Percentiles rank a stretch among this genome's conserved stretches.
phyloP scores from a whole-genome alignment of 371 early-diverging fungal species.

The Mortierella sp. region DNA sequence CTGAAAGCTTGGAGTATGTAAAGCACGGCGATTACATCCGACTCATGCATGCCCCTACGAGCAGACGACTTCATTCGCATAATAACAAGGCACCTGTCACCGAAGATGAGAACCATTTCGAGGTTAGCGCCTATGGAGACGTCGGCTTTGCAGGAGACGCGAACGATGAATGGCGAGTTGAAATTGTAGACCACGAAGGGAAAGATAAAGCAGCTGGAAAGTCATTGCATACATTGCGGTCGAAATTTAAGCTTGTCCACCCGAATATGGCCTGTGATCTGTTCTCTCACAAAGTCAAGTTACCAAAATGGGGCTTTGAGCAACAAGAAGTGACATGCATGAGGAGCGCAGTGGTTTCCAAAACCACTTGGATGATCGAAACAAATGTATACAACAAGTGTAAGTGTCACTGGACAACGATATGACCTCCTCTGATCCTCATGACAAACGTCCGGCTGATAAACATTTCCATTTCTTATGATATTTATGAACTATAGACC shows the following conservation, averaged over 20 bases:
- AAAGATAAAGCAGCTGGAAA: conserved; percentile 62
- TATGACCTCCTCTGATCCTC: too few species aligned
- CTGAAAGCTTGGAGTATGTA: conserved; percentile 64
- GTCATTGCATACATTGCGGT: conserved; percentile 72
- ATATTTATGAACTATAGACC: conserved; percentile 48
- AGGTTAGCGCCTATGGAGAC: conserved; percentile 81
- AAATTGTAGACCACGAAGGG: conserved; percentile 75
- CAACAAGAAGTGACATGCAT: conserved; percentile 96
- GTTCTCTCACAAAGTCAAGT: conserved; percentile 81
- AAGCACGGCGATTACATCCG: conserved; percentile 64
- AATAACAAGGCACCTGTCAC: conserved; percentile 90
- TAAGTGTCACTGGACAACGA: conserved; percentile 39
- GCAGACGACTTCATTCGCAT: conserved; percentile 76
- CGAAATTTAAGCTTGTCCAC: conserved; percentile 81
- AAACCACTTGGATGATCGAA: conserved; percentile 77
- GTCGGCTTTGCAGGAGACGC: conserved; percentile 64
- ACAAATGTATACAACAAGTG: conserved; percentile 61
- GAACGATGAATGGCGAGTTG: conserved; percentile 84
- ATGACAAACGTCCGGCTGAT: not conserved
- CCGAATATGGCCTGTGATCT: conserved; percentile 80
- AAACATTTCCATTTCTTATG: not conserved
- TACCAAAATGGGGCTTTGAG: conserved; percentile 98
- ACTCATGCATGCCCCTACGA: conserved; percentile 62
- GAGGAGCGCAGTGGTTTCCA: conserved; percentile 70
- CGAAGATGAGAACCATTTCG: conserved; percentile 89